Conservation (phyloP, 345 rosid genomes). For the Sonneratia alba region DNA sequence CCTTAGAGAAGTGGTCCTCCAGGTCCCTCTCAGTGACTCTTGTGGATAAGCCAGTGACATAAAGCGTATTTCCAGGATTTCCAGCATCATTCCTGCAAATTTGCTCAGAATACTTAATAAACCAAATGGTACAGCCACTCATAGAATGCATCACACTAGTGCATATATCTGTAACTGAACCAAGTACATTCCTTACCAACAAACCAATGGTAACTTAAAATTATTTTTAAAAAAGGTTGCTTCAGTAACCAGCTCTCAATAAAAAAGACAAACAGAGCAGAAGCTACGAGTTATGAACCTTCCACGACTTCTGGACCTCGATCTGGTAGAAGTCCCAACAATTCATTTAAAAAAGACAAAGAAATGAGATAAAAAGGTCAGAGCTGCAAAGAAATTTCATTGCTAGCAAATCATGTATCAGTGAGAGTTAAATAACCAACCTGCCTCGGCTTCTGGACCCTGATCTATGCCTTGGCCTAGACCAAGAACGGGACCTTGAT, state of each 20-base stretch:
- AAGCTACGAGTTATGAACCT: constrained; percentile 28
- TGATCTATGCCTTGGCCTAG: constrained; percentile 62
- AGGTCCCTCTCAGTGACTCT: constrained; percentile 86
- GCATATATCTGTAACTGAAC: neutral
- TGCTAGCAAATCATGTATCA: constrained; percentile 2
- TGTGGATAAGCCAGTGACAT: constrained; percentile 91
- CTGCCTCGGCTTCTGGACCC: constrained; percentile 74
- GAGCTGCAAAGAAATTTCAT: neutral
- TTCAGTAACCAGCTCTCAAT: neutral
- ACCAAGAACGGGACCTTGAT: constrained; percentile 44
- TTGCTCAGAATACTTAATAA: neutral
- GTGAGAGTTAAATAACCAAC: constrained; percentile 30
- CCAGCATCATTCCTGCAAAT: constrained; percentile 28
- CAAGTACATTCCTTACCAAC: neutral
- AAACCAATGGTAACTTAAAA: neutral
- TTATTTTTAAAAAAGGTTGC: neutral
- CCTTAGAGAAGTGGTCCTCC: constrained; percentile 89
- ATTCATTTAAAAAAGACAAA: constrained; percentile 14
- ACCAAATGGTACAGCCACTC: neutral
- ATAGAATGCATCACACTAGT: neutral
- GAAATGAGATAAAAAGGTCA: constrained; percentile 5
- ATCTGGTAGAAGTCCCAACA: constrained; percentile 27
- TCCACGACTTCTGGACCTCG: constrained; percentile 77
- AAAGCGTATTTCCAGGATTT: constrained; percentile 80
- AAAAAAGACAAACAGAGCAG: neutral